A percentile compares a stretch with the other conserved stretches of the same genome.
These are phyloP conservation scores for Apostasia shenzhenica DNA, from an alignment of 106 monocot species.

Conservation along the genomic window DNA sequence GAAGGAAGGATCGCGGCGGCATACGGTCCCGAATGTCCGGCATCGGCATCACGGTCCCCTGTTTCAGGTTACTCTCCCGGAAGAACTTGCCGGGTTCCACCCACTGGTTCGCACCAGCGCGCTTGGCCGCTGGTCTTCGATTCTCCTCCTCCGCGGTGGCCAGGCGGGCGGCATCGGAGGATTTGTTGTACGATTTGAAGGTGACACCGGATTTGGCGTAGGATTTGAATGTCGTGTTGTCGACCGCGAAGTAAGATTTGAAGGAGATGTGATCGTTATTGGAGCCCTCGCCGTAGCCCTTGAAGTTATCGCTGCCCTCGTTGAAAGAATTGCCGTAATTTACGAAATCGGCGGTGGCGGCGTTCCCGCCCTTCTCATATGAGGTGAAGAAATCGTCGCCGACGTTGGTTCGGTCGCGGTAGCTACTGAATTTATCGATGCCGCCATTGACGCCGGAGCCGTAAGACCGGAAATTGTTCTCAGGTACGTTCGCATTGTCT, in stretches of 20 bases:
- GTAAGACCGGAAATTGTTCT: conserved; percentile 64
- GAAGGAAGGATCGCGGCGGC: conserved; percentile 67
- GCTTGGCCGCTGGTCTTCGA: background rate
- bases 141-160: background rate
- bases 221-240: conserved; percentile 37
- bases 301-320: conserved; percentile 51
- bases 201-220: conserved; percentile 50
- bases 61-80: conserved; percentile 41
- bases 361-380: conserved; percentile 53
- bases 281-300: conserved; percentile 45
- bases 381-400: conserved; percentile 81
- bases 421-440: conserved; percentile 38
- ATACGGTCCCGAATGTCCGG: conserved; percentile 72
- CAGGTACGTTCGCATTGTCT: conserved; percentile 64
- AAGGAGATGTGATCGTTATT: conserved; percentile 50
- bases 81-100: conserved; percentile 90
- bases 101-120: conserved; percentile 23
- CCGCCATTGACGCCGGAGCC: conserved; percentile 44
- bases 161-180: conserved; percentile 1
- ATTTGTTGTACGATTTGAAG: conserved; percentile 43
- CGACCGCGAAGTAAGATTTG: conserved; percentile 43
- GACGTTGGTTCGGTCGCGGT: conserved; percentile 80
- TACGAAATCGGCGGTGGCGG: conserved; percentile 28
- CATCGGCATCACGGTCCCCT: conserved; percentile 66
- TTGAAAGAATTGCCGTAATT: conserved; percentile 79